Base-by-base conservation (phyloP, 2,329 filamentous ascomycete species). In the Hyphodiscus sp. region DNA sequence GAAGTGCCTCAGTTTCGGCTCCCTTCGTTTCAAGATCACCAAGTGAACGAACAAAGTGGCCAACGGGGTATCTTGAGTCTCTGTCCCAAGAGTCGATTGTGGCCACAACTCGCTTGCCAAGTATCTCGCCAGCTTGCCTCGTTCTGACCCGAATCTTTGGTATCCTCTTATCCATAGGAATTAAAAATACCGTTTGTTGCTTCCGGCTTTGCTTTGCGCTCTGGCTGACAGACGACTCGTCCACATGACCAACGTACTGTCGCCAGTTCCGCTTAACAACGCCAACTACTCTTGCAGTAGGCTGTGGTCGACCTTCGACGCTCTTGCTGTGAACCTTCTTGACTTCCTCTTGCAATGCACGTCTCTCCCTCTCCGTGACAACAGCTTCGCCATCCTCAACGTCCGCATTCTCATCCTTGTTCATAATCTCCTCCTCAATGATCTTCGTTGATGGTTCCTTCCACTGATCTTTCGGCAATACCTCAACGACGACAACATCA, bases 91-190 rank as follows among this genome's bases (percentile, higher is more conserved):
- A 85, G 71, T 99, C 94, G 60, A 99, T 95, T 0, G 91, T 91
- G 43, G 96, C 89, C 11, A 99, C 72, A 48, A 99, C 85, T 53
- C 95, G 85, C 75, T 97, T 94, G 5, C 94, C 94, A 26, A 96
- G 72, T 3, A 99, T 79, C 65, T 96, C 90, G 16, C 84, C 83
- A 20, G 91, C 91, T 71, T 97, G 94, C 49, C 94, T 81, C 11
- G 94, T 97, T 49, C 91, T 85, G 51, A 99, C 83, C 45, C 91
- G 83, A 64, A 99, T 96, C 74, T 97, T 99, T 2, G 94, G 94
- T 20, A 99, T 88, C 65, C 90, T 87, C 76, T 96, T 97, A 71
- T 99, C 92, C 92, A 99, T 97, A 3, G 94, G 91, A 47, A 97
- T 84, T 18, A 99, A 78, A 71, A 99, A 99, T 15, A 99, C 91